phyloP scores from a whole-genome alignment of 2,329 filamentous ascomycete genomes.

The Fragosphaeria purpurea region DNA sequence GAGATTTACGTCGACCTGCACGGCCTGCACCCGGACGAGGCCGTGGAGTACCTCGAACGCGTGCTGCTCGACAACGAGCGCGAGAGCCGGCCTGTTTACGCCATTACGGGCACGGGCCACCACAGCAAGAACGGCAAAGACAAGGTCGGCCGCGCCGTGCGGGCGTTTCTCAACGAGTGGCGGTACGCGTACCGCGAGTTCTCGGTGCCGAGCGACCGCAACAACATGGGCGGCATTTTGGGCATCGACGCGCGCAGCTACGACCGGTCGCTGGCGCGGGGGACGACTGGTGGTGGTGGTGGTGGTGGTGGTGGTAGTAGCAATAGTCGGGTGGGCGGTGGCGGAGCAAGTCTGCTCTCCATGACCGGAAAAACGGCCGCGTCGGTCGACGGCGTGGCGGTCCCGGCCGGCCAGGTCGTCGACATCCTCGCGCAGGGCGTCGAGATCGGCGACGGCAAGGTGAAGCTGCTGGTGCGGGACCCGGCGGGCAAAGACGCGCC shows the following conservation, averaged over 20 bases:
- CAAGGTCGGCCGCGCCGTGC: slow-evolving; percentile 90
- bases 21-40: slow-evolving; percentile 96
- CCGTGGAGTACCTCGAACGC: slow-evolving; percentile 84
- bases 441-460: slow-evolving; percentile 58
- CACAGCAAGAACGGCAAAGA: slow-evolving; percentile 99
- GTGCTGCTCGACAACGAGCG: slow-evolving; percentile 74
- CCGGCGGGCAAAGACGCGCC: slow-evolving; percentile 34
- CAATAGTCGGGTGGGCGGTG: background rate
- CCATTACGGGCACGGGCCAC: slow-evolving; percentile 92
- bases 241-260: slow-evolving; percentile 59
- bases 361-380: slow-evolving; percentile 26
- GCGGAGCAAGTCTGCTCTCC: background rate
- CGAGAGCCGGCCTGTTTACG: slow-evolving; percentile 71
- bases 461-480: slow-evolving; percentile 52
- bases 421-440: slow-evolving; percentile 57
- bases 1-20: slow-evolving; percentile 95
- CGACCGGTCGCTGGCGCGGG: slow-evolving; percentile 47
- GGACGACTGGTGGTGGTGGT: background rate
- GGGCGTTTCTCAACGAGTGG: slow-evolving; percentile 89
- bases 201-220: slow-evolving; percentile 85
- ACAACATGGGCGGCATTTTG: slow-evolving; percentile 66
- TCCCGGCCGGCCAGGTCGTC: slow-evolving; percentile 30
- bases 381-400: slow-evolving; percentile 28
- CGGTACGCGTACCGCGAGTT: slow-evolving; percentile 94
- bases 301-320: background rate